A percentile compares a stretch with the other conserved stretches of the same genome.
phyloP scores from a whole-genome alignment of 2,329 filamentous ascomycete genomes.

The Cryphonectria japonica region DNA sequence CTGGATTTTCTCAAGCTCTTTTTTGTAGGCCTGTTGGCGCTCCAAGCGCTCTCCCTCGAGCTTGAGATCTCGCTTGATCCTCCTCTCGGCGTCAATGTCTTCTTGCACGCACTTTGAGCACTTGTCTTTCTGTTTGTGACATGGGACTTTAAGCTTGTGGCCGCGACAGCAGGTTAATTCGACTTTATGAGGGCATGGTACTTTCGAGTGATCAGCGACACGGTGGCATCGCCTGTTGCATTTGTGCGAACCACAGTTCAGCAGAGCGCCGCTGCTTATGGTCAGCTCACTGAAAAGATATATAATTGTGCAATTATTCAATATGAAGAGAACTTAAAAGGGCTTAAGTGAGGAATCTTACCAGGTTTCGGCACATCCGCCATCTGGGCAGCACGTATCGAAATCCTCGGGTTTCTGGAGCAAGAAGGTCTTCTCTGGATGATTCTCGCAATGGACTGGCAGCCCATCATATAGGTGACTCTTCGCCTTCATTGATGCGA shows the following conservation, averaged over 20 bases:
- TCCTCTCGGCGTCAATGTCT: conserved; percentile 47
- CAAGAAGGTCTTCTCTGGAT: conserved; percentile 53
- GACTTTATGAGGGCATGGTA: conserved; percentile 41
- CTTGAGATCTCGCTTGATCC: conserved; percentile 49
- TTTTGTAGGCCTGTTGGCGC: conserved; percentile 49
- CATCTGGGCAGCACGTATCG: conserved; percentile 65
- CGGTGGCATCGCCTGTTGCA: conserved; percentile 68
- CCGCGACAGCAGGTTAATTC: conserved; percentile 53
- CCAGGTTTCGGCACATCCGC: conserved; percentile 69
- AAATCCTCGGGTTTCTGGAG: conserved; percentile 61
- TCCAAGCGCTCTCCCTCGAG: conserved; percentile 53
- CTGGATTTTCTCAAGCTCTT: conserved; percentile 51
- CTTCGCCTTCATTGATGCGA: conserved; percentile 56
- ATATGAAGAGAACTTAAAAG: background rate
- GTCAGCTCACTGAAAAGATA: background rate
- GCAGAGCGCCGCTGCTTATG: conserved; percentile 45
- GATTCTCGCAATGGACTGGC: conserved; percentile 62
- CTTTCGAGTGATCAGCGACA: conserved; percentile 59
- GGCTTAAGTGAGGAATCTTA: conserved; percentile 40
- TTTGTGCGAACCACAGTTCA: conserved; percentile 62
- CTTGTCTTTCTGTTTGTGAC: conserved; percentile 42
- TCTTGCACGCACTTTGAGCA: conserved; percentile 60
- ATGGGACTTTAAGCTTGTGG: conserved; percentile 54
- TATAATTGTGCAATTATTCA: background rate
- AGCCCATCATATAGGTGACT: conserved; percentile 63